phyloP scores from a whole-genome alignment of 306 rosid genomes.

The Prunus mongolica region DNA sequence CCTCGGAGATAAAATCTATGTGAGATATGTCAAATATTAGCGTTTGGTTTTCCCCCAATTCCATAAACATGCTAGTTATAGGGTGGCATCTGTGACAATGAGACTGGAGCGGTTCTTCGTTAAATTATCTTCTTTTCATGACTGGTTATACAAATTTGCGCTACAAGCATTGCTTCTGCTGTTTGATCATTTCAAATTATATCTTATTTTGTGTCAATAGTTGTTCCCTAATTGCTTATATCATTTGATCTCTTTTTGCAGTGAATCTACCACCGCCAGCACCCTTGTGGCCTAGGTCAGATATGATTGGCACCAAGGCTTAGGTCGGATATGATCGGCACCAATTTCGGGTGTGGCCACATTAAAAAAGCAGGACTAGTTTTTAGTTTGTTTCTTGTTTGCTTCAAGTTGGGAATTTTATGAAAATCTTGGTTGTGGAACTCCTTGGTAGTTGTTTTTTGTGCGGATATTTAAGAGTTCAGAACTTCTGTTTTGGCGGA shows the following conservation, averaged over 20 bases:
- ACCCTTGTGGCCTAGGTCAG: neutral
- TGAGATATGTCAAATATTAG: neutral
- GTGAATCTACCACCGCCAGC: conserved; percentile 11
- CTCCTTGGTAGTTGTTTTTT: no score
- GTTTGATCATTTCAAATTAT: no score
- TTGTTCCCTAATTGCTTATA: neutral
- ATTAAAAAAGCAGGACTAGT: neutral
- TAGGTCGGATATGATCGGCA: conserved; percentile 1
- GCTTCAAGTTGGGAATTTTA: no score
- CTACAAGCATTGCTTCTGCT: no score
- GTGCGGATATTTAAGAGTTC: no score
- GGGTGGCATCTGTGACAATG: neutral
- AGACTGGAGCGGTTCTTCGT: neutral
- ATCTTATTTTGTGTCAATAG: neutral
- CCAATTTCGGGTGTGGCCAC: neutral
- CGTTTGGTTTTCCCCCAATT: neutral
- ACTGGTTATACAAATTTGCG: neutral
- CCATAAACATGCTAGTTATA: neutral
- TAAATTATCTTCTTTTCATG: neutral
- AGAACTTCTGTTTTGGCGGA: no score
- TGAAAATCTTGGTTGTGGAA: no score
- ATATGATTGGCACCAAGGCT: conserved; percentile 19
- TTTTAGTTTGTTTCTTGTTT: neutral
- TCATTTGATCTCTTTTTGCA: neutral
- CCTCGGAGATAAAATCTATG: neutral